phyloP scores from a whole-genome alignment of 768 basidiomycete species.

The Coprinopsis strossmayeri region DNA sequence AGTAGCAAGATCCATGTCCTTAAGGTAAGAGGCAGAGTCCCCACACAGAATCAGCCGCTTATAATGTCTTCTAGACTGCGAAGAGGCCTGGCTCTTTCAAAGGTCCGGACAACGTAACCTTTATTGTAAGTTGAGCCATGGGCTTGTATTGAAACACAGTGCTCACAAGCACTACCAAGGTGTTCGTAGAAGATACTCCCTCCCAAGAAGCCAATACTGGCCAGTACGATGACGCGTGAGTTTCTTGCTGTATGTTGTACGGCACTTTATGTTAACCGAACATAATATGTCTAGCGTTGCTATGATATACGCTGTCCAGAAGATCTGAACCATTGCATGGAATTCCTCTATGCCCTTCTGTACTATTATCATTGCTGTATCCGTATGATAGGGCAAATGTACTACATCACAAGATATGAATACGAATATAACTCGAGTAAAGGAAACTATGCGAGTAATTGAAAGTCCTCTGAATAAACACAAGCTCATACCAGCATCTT shows the following conservation, averaged over 20 bases:
- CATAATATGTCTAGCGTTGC: not conserved
- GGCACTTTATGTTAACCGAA: no score
- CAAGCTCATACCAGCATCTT: no score
- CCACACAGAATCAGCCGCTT: no score
- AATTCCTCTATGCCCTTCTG: no score
- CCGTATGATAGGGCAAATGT: no score
- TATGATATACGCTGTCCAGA: not conserved
- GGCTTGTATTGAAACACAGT: not conserved
- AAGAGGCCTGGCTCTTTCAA: not conserved
- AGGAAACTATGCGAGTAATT: no score
- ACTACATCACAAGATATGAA: no score
- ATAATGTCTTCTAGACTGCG: not conserved
- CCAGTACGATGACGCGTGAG: slow-evolving; percentile 2
- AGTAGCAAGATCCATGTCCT: slow-evolving; percentile 1
- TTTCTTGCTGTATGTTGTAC: no score
- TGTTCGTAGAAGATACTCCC: not conserved
- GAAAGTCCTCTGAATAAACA: no score
- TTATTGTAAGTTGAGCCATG: not conserved
- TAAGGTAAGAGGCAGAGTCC: no score
- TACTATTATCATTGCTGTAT: no score
- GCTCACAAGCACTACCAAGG: not conserved
- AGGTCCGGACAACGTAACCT: slow-evolving; percentile 1
- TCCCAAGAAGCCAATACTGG: slow-evolving; percentile 3
- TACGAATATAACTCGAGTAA: no score
- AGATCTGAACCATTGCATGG: not conserved